Base-by-base conservation (phyloP, 176 grass and related monocot species). In the Chloris gayana region DNA sequence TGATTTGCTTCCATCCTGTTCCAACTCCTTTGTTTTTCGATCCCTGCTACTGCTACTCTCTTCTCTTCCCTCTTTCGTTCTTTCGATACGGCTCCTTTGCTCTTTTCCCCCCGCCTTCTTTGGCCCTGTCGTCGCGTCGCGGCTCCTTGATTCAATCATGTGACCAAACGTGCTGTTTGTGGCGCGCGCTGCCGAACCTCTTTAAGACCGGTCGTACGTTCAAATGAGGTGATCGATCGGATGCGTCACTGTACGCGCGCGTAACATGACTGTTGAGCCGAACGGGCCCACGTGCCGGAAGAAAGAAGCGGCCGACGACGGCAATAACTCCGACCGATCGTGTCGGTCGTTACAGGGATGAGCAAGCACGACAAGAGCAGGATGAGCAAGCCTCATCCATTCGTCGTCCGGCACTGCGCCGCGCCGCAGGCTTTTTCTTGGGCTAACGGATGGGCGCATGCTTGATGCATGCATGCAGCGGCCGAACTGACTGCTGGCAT, bases 71-170 rank as follows among this genome's bases (percentile, higher is more conserved):
- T 84, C 86, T 65, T 47, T 27, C 54, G 57, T 24, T 24, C 76
- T 75, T 76, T 80, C 77, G 77, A 83, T 65, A 81, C 77, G 72
- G 22, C 44, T 13, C 26, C 82, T 85, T 81, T 85, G 65, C 42
- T 56, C 64, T 84, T 81, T 58, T 54, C 5, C 6, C 32, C 2
- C 11, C 31, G 4, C 27, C 11, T 39, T 80, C 71, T 64, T 45
- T 85, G 56, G 18, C n/a, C 44, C 71, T 38, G 17, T 14, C 64
- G 76, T 8, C 1, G 37, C 64, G 76, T 8, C 1, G 37, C 29
- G 30, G 17, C 4, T 32, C 2, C 53, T 44, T 53, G 49, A 50
- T 50, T 41, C 68, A 85, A 76, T 76, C 71, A 89, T 89, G 87
- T 81, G 87, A 6, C 33, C 45, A 85, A 81, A 81, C 87, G 82